Evolutionary conservation across 2,329 filamentous ascomycete species (phyloP).

Genomic region (Fusarium foetens): DNA sequence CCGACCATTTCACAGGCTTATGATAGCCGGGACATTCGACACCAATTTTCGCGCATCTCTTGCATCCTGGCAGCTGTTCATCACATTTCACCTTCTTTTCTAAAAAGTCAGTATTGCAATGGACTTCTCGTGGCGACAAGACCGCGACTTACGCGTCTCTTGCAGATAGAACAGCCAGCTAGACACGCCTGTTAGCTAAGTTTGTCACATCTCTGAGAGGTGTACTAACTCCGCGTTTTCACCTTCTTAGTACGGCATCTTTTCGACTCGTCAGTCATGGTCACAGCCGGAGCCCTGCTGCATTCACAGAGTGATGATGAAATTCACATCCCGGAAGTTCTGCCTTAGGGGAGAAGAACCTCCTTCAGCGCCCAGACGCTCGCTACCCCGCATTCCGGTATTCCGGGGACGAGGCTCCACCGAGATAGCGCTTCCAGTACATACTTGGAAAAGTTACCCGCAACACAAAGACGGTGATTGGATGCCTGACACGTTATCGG

Average conservation of each 20-base stretch:
- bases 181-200: not conserved
- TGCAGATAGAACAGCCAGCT: slow-evolving; percentile 28
- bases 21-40: slow-evolving; percentile 27
- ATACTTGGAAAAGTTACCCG: not conserved
- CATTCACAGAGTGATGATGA: not conserved
- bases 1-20: slow-evolving; percentile 28
- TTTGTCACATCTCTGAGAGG: no score
- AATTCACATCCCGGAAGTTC: not conserved
- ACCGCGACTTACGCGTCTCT: slow-evolving; percentile 11
- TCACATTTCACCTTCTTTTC: slow-evolving; percentile 32
- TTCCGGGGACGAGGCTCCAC: no score
- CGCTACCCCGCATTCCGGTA: not conserved
- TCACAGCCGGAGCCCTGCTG: not conserved
- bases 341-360: not conserved
- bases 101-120: not conserved
- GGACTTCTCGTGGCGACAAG: not conserved
- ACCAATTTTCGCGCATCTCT: slow-evolving; percentile 17
- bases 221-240: slow-evolving; percentile 13
- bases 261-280: not conserved
- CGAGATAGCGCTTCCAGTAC: not conserved
- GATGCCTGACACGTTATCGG: not conserved
- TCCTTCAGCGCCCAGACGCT: no score
- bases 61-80: slow-evolving; percentile 19
- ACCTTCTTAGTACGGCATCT: not conserved
- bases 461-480: not conserved